phyloP scores from a whole-genome alignment of 2,329 filamentous ascomycete species.

The Exophiala sp. region DNA sequence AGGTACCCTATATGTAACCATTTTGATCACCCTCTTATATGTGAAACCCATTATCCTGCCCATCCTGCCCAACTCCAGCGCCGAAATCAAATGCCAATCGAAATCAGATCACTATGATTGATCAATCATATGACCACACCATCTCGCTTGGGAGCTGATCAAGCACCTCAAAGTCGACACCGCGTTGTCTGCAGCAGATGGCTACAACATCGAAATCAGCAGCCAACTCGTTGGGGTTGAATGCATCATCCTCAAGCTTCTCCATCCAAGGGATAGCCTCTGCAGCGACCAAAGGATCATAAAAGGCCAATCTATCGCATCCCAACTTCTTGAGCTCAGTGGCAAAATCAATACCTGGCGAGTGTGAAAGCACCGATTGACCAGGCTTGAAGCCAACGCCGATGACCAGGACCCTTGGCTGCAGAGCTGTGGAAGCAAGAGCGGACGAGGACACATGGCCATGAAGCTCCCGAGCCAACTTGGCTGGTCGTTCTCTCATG shows the following conservation, averaged over 20 bases:
- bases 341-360: constrained; percentile 17
- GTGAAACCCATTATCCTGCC: no score
- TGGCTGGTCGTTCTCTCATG: constrained; percentile 17
- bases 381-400: constrained; percentile 24
- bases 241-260: constrained; percentile 15
- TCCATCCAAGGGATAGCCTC: constrained; percentile 16
- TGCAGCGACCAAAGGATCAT: constrained; percentile 15
- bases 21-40: no score
- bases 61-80: not conserved
- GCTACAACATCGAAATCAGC: constrained; percentile 45
- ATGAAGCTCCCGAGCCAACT: constrained; percentile 11
- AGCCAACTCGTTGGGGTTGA: constrained; percentile 6
- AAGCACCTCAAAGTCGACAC: constrained; percentile 10
- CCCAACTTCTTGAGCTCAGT: constrained; percentile 7
- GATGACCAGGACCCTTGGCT: constrained; percentile 19
- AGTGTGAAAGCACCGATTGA: constrained; percentile 19
- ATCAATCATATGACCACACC: constrained; percentile 13
- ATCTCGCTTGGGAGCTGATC: constrained; percentile 5
- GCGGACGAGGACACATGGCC: constrained; percentile 4
- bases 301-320: constrained; percentile 13
- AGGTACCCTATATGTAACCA: no score
- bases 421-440: not conserved
- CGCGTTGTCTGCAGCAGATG: constrained; percentile 32
- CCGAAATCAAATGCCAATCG: not conserved
- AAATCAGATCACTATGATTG: not conserved